These are phyloP conservation scores for Cyberlindnera subsufficiens DNA, from an alignment of 805 yeast genomes.

Conservation along the genomic window DNA sequence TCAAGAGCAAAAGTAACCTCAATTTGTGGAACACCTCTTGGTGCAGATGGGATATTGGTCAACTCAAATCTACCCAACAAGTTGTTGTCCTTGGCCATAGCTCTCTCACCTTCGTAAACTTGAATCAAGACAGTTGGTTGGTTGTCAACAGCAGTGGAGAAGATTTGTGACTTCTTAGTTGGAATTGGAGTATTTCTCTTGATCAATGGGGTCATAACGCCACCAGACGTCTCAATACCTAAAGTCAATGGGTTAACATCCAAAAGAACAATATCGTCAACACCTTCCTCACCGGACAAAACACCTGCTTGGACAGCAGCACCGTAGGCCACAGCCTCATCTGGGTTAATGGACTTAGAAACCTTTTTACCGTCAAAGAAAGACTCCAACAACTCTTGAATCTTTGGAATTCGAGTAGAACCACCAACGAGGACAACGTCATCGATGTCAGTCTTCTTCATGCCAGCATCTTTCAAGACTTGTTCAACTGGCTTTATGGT, in stretches of 20 bases:
- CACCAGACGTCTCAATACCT: conserved; percentile 97
- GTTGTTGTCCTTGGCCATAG: conserved; percentile 91
- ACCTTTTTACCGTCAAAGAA: conserved; percentile 94
- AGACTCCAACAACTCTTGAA: conserved; percentile 86
- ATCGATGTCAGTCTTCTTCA: conserved; percentile 80
- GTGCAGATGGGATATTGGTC: conserved; percentile 84
- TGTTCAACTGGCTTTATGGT: conserved; percentile 95
- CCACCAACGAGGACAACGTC: conserved; percentile 98
- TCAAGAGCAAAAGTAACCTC: conserved; percentile 87
- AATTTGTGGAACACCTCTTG: conserved; percentile 88
- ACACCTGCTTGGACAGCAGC: conserved; percentile 99
- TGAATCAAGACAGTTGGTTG: conserved; percentile 93
- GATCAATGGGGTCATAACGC: conserved; percentile 93
- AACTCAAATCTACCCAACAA: conserved; percentile 81
- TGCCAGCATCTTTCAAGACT: conserved; percentile 89
- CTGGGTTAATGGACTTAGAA: conserved; percentile 96
- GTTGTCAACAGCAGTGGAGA: conserved; percentile 94
- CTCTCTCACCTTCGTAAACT: conserved; percentile 95
- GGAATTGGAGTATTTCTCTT: conserved; percentile 95
- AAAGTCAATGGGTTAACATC: conserved; percentile 92
- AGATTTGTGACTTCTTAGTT: conserved; percentile 90
- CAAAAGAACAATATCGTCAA: conserved; percentile 79
- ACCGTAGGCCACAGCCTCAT: conserved; percentile 99
- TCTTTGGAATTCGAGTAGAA: conserved; percentile 98
- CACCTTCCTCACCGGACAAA: conserved; percentile 91